Conservation (phyloP, 257 asterid species). For the Nicotiana sylvestris region DNA sequence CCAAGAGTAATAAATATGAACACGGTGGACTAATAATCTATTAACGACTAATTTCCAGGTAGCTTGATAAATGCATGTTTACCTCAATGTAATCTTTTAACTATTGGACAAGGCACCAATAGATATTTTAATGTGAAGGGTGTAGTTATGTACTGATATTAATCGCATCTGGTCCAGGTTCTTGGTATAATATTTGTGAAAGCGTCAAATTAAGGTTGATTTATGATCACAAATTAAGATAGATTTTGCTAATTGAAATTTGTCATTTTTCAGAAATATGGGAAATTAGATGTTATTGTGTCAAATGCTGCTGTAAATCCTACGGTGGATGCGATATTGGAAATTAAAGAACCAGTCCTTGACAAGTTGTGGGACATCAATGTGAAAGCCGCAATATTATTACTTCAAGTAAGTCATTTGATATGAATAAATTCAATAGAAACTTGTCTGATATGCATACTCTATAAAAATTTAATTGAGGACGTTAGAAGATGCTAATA, state of each 20-base stretch:
- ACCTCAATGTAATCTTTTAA: background rate
- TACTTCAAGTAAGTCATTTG: constrained; percentile 64
- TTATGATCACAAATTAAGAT: background rate
- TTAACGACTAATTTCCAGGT: background rate
- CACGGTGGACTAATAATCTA: background rate
- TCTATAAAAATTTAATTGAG: background rate
- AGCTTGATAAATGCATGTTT: background rate
- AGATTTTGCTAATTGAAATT: background rate
- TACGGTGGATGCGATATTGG: constrained; percentile 54
- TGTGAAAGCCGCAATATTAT: constrained; percentile 69
- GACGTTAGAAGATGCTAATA: background rate
- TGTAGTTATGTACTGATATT: background rate
- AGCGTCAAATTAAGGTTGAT: background rate
- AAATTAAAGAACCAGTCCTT: constrained; percentile 68
- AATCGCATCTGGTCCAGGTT: background rate
- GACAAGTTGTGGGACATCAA: constrained; percentile 96
- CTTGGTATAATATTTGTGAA: background rate
- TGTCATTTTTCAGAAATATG: constrained; percentile 54
- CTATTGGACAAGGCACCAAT: background rate
- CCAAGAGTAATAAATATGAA: background rate
- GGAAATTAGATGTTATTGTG: constrained; percentile 72
- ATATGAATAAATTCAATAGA: background rate
- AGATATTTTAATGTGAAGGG: background rate
- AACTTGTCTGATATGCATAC: too few relatives aligned
- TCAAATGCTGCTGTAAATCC: constrained; percentile 97